These are phyloP conservation scores for Colletotrichum caudatum DNA, from an alignment of 2,329 filamentous ascomycete species.

Conservation along the genomic window DNA sequence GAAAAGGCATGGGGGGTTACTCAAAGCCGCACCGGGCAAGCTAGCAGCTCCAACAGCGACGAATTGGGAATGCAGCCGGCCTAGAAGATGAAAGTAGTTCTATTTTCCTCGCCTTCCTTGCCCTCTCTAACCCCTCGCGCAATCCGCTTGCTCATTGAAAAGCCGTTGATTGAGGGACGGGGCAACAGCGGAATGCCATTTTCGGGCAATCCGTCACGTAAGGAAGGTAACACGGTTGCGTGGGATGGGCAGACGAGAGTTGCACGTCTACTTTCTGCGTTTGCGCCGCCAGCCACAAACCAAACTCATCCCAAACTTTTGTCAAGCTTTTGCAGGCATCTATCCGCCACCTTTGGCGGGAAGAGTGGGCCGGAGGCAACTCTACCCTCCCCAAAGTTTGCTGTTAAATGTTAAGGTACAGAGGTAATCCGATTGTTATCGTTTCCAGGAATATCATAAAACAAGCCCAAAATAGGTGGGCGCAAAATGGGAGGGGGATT, in stretches of 20 bases:
- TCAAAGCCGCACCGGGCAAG: background rate
- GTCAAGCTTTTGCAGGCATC: background rate
- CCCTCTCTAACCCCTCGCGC: background rate
- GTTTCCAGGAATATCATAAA: background rate
- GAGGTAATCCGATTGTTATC: background rate
- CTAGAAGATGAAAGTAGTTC: background rate
- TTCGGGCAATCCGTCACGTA: background rate
- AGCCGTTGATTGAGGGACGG: background rate
- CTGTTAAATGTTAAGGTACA: background rate
- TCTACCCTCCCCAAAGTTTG: background rate
- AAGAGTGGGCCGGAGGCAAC: background rate
- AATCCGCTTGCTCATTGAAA: background rate
- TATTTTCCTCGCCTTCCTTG: background rate
- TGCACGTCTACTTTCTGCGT: background rate
- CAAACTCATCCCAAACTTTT: background rate
- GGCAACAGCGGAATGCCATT: background rate
- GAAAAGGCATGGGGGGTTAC: background rate
- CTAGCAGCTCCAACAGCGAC: background rate
- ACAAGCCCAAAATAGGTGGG: background rate
- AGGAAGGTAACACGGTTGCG: background rate
- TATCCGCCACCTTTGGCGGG: background rate
- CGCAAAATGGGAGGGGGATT: background rate
- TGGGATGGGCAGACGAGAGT: background rate
- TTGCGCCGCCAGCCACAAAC: constrained; percentile 4
- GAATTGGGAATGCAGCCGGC: too few relatives aligned